Base-by-base conservation (phyloP, 2,329 filamentous ascomycete species). In the Nemania sp. region DNA sequence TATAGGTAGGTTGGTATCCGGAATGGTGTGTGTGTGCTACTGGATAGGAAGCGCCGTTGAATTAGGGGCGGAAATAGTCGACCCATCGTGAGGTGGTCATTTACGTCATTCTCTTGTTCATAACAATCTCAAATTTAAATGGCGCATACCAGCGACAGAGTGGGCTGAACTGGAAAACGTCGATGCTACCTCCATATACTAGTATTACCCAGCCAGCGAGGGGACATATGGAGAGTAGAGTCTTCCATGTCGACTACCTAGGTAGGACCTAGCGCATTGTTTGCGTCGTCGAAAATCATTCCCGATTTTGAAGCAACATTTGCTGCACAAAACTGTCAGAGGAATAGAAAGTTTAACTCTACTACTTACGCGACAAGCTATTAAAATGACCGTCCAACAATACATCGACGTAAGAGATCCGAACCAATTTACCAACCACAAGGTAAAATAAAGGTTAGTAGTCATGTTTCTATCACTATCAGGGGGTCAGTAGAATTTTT, bases 71-170 rank as follows among this genome's bases (percentile, higher is more conserved):
- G 57, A 35, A 61, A 61, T 47, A 47, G 22, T 62, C 20, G 32
- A 53, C 45, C 32, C 27, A 27, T 43, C 10, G 47, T 1, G 13
- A 43, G 22, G 32, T 22, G 49, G 15, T 27, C 13, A 22, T 49
- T 66, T 61, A 66, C 63, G 63, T 61, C 57, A 66, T 47, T 20
- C 5, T 13, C 5, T 24, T 52, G 52, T 20, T 56, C 20, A 20
- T 51, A 32, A 29, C 26, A 15, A 18, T 22, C 43, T 18, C 22
- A 13, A 22, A 52, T 29, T 52, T 52, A 55, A 66, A 62, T 66
- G 45, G 57, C 64, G 64, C 64, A 61, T 43, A 26, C 53, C n/a
- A 15, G 35, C 45, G 45, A 26, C 45, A 58, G 20, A 32, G 45
- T 43, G 22, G 47, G 52, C 49, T 32, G 5, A 22, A 20, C 22